These are phyloP conservation scores for Phoenix roebelenii DNA, from an alignment of 176 grass and related monocot genomes.

Conservation along the genomic window DNA sequence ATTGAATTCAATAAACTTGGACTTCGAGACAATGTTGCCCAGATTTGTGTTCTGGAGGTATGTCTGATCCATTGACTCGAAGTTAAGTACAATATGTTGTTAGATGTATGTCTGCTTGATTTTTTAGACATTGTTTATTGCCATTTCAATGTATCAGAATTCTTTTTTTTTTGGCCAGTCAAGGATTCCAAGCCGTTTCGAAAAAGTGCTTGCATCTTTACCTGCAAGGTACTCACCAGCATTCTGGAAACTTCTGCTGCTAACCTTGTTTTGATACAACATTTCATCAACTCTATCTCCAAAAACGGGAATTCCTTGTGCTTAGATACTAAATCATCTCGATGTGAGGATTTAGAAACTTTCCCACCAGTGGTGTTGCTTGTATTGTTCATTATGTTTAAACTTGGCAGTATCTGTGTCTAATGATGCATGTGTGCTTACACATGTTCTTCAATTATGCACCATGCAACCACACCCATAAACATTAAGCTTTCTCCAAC, in stretches of 20 bases:
- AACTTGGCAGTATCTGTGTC: too few species aligned
- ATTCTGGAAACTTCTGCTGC: constrained; percentile 9
- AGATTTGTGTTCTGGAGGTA: constrained; percentile 93
- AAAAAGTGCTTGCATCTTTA: constrained; percentile 36
- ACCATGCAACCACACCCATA: too few species aligned
- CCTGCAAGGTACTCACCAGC: constrained; percentile 37
- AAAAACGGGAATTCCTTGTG: too few species aligned
- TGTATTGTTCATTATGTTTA: too few species aligned
- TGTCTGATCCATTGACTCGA: constrained; percentile 8
- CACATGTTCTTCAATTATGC: too few species aligned
- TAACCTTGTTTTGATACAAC: constrained; percentile 1
- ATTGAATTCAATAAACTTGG: constrained; percentile 82
- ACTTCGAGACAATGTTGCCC: constrained; percentile 90
- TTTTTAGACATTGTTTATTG: constrained; percentile 1
- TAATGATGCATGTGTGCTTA: too few species aligned
- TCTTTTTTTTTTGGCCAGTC: constrained; percentile 41
- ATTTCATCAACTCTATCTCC: too few species aligned
- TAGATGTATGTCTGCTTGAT: not conserved
- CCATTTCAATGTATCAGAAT: not conserved
- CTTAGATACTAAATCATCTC: too few species aligned
- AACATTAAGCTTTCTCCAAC: too few species aligned
- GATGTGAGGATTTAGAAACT: too few species aligned
- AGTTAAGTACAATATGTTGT: not conserved
- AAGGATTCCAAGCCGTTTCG: constrained; percentile 21
- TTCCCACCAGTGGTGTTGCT: too few species aligned